Evolutionary conservation across 192 early-diverging fungal genomes (phyloP).

Genomic region (Mortierella hygrophila): DNA sequence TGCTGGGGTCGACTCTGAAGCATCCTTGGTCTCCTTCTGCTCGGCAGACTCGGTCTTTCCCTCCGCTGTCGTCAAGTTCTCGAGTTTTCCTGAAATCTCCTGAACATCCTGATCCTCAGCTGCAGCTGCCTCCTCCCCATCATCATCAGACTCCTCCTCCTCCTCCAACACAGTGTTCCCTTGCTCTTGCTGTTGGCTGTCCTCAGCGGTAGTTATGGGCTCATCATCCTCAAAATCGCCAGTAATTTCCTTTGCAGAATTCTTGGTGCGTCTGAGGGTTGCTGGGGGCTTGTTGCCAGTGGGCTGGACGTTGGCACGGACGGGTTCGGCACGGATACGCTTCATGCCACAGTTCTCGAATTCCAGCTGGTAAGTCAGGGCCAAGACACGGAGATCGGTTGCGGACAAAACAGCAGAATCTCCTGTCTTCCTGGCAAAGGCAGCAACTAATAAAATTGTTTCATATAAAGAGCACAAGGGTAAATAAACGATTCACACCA

Average conservation of each 20-base stretch:
- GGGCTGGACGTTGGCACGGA: slow-evolving; percentile 48
- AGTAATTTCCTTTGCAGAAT: slow-evolving; percentile 40
- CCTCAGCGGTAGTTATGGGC: neutral
- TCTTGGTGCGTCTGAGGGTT: slow-evolving; percentile 34
- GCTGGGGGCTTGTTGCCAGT: slow-evolving; percentile 21
- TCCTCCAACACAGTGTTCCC: slow-evolving; percentile 50
- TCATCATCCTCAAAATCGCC: slow-evolving; percentile 49
- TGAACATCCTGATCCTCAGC: slow-evolving; percentile 40
- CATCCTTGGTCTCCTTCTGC: neutral
- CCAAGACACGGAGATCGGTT: slow-evolving; percentile 92
- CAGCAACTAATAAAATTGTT: slow-evolving; percentile 67
- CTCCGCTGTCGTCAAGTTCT: slow-evolving; percentile 38
- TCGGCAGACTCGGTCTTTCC: neutral
- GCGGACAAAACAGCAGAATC: slow-evolving; percentile 85
- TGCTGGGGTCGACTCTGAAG: neutral
- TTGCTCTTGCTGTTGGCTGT: slow-evolving; percentile 14
- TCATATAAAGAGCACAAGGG: neutral
- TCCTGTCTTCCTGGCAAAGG: slow-evolving; percentile 92
- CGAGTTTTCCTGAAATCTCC: slow-evolving; percentile 27
- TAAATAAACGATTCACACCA: neutral
- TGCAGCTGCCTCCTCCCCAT: neutral
- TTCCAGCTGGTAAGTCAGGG: slow-evolving; percentile 90
- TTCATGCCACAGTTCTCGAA: slow-evolving; percentile 79
- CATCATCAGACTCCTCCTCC: slow-evolving; percentile 28
- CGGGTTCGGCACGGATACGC: slow-evolving; percentile 79